phyloP scores from a whole-genome alignment of 2,329 filamentous ascomycete genomes.

The Aureobasidium zeae region DNA sequence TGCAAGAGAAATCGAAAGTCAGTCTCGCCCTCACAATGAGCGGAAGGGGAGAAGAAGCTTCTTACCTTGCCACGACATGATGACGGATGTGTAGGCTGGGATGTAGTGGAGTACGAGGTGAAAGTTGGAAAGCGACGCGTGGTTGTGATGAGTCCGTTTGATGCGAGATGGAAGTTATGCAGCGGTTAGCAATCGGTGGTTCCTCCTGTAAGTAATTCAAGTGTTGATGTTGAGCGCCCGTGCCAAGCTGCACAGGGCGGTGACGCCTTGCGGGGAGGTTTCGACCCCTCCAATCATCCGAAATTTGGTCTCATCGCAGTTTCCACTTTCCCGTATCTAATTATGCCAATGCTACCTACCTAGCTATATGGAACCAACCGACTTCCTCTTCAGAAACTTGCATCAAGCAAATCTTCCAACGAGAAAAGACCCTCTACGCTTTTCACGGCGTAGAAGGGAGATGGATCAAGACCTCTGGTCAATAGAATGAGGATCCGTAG shows the following conservation, averaged over 20 bases:
- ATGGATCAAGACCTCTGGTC: slow-evolving; percentile 6
- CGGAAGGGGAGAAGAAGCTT: slow-evolving; percentile 17
- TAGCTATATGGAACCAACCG: not conserved
- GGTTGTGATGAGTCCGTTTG: not conserved
- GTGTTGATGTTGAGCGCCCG: slow-evolving; percentile 14
- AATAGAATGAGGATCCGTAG: not conserved
- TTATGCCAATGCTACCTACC: not conserved
- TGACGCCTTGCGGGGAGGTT: slow-evolving; percentile 11
- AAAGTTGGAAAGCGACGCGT: slow-evolving; percentile 12
- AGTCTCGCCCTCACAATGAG: slow-evolving; percentile 5
- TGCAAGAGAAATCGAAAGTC: slow-evolving; percentile 24
- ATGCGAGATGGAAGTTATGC: slow-evolving; percentile 7
- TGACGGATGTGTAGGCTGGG: slow-evolving; percentile 23
- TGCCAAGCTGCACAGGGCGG: slow-evolving; percentile 11
- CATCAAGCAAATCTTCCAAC: slow-evolving; percentile 6
- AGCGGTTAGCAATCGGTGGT: slow-evolving; percentile 3
- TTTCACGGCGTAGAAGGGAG: slow-evolving; percentile 3
- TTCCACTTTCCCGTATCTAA: not conserved
- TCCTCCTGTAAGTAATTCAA: slow-evolving; percentile 11
- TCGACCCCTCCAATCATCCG: slow-evolving; percentile 11
- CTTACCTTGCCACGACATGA: slow-evolving; percentile 71
- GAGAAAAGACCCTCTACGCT: slow-evolving; percentile 13
- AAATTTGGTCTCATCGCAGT: not conserved
- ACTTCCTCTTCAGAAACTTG: slow-evolving; percentile 14
- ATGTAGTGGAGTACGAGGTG: not conserved